Evolutionary conservation across 2,329 filamentous ascomycete genomes (phyloP), one percentile per base, ranked within the genome.

Genomic region (Aphanoascus verrucosus): DNA sequence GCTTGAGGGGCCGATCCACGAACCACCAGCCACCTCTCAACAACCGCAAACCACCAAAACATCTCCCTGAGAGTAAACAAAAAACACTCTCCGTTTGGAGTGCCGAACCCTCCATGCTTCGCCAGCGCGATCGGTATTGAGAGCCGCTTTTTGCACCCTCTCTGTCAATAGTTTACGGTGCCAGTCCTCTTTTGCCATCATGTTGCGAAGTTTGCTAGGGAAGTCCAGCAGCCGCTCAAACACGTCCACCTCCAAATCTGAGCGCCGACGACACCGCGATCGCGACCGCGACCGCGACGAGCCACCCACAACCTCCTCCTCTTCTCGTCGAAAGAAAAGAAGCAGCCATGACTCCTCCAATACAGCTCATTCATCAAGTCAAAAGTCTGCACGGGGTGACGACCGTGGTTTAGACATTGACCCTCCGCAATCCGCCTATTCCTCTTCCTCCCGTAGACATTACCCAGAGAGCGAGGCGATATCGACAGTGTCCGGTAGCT

Each of bases 331-430:
- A 54, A 54, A 47, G 53, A 51, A 40, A 53, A 60, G 43, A 51
- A 47, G 31, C 53, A 49, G 46, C 53, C 58, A 31, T 47, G 54
- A 38, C 28, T 53, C 41, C 56, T 68, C 66, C n/a, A n/a, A n/a
- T 14, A 62, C 64, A 51, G 52, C 32, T 56, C 68, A 65, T 17
- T 63, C 64, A 53, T 63, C 64, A 44, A 66, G 64, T 56, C 67
- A 64, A 59, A 72, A 68, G 61, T 66, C 69, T 53, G 62, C 70
- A 65, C 68, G 70, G 66, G 67, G 68, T 70, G 71, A 74, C 67
- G 71, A 73, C 66, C 70, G 71, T 68, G 70, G 69, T 54, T 67
- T 68, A 52, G 69, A 65, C 54, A 60, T 48, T 38, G 53, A 55
- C 19, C 40, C 35, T n/a, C 28, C 55, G 5, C 55, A 54, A 46